Base-by-base conservation (phyloP, 2,329 filamentous ascomycete species). In the Chaetothyriales sp. region DNA sequence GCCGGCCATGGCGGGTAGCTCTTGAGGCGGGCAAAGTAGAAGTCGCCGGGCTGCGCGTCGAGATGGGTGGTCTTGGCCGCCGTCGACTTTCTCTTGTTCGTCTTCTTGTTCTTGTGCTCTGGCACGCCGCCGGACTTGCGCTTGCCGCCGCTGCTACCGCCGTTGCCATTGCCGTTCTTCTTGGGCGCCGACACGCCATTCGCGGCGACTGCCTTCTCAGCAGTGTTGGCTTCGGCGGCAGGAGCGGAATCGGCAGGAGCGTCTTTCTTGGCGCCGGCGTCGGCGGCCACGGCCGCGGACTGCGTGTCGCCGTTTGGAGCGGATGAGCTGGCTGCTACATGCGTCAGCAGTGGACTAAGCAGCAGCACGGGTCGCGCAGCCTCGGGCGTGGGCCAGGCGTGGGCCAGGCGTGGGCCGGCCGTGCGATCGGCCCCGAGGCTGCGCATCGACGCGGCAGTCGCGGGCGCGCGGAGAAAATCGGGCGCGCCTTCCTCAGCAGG, bases 1-100 rank as follows among this genome's bases (percentile, higher is more conserved):
- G 88, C 84, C 15, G 92, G 92, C 92, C 92, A 98, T 43, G 87
- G 83, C 29, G 92, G 87, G 69, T 87, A 94, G 54, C 90, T 92
- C 75, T 94, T 95, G 69, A 98, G 82, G 68, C 89, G 86, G 58
- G 94, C 88, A 65, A 94, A 82, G 70, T 85, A 97, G 70, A 89
- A 85, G 63, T 97, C 85, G 60, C 94, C 92, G 4, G 92, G 86
- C 72, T 94, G 77, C 58, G 87, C 89, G 65, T 95, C 80, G 50
- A 87, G 76, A 61, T 88, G 79, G 45, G 77, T 77, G 57, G 85
- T 75, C 64, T 83, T 82, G 56, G 77, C 76, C 70, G 82, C 83
- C 47, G 86, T 89, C 65, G 82, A 85, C 75, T 92, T 95, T 73
- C 84, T 87, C 73, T 81, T 92, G 56, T 89, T 74, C 67, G 89